These are phyloP conservation scores for Phyllosticta citribraziliensis DNA, from an alignment of 2,329 filamentous ascomycete genomes.

Conservation along the genomic window DNA sequence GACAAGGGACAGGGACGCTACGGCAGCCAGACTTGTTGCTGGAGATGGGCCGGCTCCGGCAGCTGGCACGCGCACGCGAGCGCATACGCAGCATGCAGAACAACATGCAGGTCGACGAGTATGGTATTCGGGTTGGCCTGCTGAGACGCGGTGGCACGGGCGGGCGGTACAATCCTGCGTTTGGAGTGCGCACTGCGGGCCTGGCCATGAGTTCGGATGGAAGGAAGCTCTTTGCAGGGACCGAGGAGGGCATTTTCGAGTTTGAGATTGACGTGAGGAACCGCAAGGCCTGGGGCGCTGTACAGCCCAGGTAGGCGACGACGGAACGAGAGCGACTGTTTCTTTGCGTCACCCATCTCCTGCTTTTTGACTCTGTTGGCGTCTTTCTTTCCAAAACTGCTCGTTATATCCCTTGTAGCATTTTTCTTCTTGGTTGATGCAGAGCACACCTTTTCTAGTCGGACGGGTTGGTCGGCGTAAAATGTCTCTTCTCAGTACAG, in stretches of 20 bases:
- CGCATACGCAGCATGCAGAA: constrained; percentile 23
- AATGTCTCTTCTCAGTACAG: background rate
- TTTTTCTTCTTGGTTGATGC: background rate
- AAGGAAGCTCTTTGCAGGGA: constrained; percentile 36
- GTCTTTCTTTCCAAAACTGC: background rate
- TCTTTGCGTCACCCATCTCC: background rate
- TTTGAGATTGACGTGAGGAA: constrained; percentile 55
- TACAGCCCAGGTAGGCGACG: constrained; percentile 24
- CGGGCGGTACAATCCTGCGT: constrained; percentile 14
- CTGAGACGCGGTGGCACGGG: background rate
- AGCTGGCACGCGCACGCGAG: constrained; percentile 27
- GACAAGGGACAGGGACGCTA: background rate
- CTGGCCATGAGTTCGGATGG: constrained; percentile 41
- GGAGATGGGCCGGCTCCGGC: constrained; percentile 26
- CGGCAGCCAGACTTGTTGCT: constrained; percentile 17
- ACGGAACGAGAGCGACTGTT: background rate
- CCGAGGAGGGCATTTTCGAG: constrained; percentile 66
- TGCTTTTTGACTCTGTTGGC: background rate
- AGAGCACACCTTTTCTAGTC: background rate
- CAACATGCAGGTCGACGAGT: constrained; percentile 2
- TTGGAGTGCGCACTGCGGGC: constrained; percentile 37
- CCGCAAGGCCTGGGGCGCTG: constrained; percentile 42
- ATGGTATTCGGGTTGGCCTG: constrained; percentile 5
- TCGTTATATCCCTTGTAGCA: background rate
- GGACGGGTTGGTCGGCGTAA: background rate